Evolutionary conservation across 2,329 filamentous ascomycete species (phyloP).

Genomic region (Cladosporium phlei): DNA sequence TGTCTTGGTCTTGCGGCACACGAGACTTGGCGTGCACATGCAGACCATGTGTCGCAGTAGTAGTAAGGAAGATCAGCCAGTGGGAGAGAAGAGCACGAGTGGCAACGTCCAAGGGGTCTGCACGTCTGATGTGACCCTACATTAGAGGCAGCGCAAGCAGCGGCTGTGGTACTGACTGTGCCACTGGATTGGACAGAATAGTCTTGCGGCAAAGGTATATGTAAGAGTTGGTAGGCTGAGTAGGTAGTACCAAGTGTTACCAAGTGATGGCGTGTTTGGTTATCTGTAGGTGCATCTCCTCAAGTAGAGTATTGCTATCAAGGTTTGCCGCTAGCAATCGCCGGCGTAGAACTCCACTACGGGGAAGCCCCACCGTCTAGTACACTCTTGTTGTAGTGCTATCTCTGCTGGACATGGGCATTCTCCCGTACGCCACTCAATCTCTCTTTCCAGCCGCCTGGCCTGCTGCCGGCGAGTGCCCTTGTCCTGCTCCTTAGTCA

Average conservation of each 20-base stretch:
- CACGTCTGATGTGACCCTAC: conserved; percentile 6
- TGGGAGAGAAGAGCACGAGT: background rate
- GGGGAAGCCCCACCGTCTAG: too few relatives aligned
- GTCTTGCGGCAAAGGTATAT: too few relatives aligned
- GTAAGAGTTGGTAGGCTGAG: background rate
- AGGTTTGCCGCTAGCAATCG: conserved; percentile 7
- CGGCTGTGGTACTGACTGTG: background rate
- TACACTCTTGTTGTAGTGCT: too few relatives aligned
- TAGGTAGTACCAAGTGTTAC: background rate
- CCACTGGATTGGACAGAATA: too few relatives aligned
- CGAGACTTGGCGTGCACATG: background rate
- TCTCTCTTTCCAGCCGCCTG: background rate
- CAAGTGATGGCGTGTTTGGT: background rate
- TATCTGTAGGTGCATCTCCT: conserved; percentile 5
- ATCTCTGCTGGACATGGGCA: conserved; percentile 4
- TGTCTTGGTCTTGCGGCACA: background rate
- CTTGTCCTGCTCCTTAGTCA: conserved; percentile 7
- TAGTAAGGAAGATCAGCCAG: background rate
- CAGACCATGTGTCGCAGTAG: conserved; percentile 5
- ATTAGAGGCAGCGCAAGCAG: background rate
- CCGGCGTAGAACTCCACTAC: conserved; percentile 5
- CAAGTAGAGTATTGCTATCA: too few relatives aligned
- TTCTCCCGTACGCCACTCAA: conserved; percentile 9
- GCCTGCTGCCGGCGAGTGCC: background rate
- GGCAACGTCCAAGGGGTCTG: background rate